These are phyloP conservation scores for Scytalidium sp. DNA, from an alignment of 2,329 filamentous ascomycete genomes.

Conservation along the genomic window DNA sequence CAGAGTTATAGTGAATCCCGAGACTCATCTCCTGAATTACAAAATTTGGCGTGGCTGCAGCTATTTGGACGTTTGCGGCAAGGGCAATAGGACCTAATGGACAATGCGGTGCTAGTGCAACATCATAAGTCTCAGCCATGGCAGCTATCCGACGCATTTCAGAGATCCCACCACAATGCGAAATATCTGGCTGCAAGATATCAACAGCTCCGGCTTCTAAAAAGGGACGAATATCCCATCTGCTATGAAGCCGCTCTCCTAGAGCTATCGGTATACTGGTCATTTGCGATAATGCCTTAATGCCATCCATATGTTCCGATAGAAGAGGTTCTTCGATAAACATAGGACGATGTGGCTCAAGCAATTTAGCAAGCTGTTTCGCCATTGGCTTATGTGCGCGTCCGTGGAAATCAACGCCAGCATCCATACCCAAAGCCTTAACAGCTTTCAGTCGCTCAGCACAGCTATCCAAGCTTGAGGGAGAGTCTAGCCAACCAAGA, in stretches of 20 bases:
- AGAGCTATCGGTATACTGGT: conserved; percentile 67
- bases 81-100: conserved; percentile 71
- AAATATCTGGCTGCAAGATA: conserved; percentile 70
- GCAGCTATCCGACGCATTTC: conserved; percentile 67
- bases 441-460: conserved; percentile 68
- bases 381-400: conserved; percentile 79
- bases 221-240: conserved; percentile 73
- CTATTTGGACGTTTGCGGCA: conserved; percentile 68
- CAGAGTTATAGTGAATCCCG: conserved; percentile 76
- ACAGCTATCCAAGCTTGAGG: conserved; percentile 56
- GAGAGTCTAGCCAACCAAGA: conserved; percentile 73
- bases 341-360: conserved; percentile 67
- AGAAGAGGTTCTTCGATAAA: conserved; percentile 72
- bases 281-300: conserved; percentile 55
- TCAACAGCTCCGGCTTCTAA: conserved; percentile 67
- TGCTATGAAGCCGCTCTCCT: conserved; percentile 67
- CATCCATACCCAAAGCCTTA: conserved; percentile 68
- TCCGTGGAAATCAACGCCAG: conserved; percentile 75
- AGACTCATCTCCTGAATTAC: conserved; percentile 76
- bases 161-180: conserved; percentile 69
- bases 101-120: conserved; percentile 71
- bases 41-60: conserved; percentile 59
- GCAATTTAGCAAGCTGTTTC: conserved; percentile 65
- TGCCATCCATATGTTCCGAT: conserved; percentile 41
- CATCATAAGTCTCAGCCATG: conserved; percentile 72